Evolutionary conservation across 768 basidiomycete genomes (phyloP), one percentile per base, ranked within the genome.

Genomic region (Leccinum olivaceopallidum): DNA sequence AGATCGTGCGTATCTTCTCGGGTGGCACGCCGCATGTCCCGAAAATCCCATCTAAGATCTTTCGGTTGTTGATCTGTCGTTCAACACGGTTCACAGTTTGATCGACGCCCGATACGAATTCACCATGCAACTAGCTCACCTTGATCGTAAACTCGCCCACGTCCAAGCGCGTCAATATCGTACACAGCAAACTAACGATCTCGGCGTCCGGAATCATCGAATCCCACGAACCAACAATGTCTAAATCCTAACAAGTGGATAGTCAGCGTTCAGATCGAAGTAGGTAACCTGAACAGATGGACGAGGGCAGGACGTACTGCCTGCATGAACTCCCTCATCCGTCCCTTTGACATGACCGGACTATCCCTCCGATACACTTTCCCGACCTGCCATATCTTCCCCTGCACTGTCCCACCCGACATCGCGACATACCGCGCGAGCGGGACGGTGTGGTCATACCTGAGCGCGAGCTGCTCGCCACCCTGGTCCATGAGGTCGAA

Each of bases 251-350:
- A 13, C 16, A 20, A 47, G 20, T 51, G 9, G 59, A 4, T 39
- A 1, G 20, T 57, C 50, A 53, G 56, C 2, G 13, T 0, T 13
- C 5, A 34, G 28, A 26, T 26, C 26, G 26, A 20, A 39, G 18
- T 50, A 6, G 57, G 10, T 44, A 0, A 24, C 56, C 48, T 50
- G 55, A 26, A 16, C 34, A 28, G 44, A 58, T 50, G 49, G 16
- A 2, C 56, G 4, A 49, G 4, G n/a, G 5, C 5, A 47, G 5
- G 24, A 62, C 85, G 65, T 65, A 95, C 94, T 63, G 96, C 97
- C 75, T 99, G 97, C 69, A 90, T 93, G 70, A 99, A 99, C 78
- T 99, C 97, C 60, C 97, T 85, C 95, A 99, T 97, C 28, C 97
- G 82, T 0, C 97, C 97, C 78, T 99, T 99, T 30, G 88, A 90